phyloP scores from a whole-genome alignment of 495 filamentous ascomycete genomes.

The Aspergillus incahuasiensis region DNA sequence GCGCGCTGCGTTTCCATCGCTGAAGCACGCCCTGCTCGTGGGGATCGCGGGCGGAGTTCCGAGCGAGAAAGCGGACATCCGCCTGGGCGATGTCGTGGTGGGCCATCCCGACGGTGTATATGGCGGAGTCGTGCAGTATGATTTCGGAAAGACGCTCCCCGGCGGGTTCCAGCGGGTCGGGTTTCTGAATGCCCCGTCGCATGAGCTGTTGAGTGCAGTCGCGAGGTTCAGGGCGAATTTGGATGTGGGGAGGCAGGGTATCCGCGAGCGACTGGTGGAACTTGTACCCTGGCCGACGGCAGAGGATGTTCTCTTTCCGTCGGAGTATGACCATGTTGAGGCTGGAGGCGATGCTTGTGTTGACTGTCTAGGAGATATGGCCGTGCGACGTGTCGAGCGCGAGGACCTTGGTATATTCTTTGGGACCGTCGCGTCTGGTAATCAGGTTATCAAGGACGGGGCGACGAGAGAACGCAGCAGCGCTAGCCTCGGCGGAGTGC shows the following conservation, averaged over 20 bases:
- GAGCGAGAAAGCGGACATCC: not conserved
- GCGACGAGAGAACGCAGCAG: too few species aligned
- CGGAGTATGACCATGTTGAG: not conserved
- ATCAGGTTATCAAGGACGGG: not conserved
- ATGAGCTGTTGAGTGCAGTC: not conserved
- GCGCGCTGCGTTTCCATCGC: not conserved
- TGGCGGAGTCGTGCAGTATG: slow-evolving; percentile 4
- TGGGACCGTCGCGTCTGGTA: not conserved
- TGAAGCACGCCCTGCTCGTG: not conserved
- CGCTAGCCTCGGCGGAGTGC: too few species aligned
- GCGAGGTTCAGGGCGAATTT: not conserved
- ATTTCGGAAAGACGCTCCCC: not conserved
- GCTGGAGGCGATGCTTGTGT: not conserved
- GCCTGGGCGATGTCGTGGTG: slow-evolving; percentile 2
- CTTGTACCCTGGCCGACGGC: not conserved
- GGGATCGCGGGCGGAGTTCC: not conserved
- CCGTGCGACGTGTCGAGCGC: not conserved
- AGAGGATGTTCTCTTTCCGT: not conserved
- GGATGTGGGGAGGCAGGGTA: not conserved
- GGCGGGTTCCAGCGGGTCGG: not conserved
- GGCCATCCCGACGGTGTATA: not conserved
- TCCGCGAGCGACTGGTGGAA: not conserved
- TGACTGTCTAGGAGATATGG: not conserved
- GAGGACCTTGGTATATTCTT: not conserved
- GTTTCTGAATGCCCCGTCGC: too few species aligned